Percentiles rank a stretch among this genome's conserved stretches.
Conservation (phyloP, 202 grass and related monocot genomes). For the Hordeum pubiflorum region DNA sequence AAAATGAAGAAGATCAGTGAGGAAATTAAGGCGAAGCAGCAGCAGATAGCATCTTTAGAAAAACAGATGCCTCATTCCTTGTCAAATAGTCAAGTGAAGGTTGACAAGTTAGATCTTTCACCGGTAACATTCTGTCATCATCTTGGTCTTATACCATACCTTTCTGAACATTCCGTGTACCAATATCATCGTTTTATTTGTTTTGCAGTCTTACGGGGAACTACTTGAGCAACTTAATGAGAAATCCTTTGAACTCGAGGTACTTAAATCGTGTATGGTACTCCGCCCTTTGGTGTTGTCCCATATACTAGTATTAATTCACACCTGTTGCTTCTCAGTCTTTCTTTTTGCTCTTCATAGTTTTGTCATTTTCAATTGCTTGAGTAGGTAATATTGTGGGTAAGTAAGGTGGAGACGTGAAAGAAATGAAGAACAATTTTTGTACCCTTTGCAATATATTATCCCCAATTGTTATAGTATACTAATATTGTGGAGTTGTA, state of each 20-base stretch:
- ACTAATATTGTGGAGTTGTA: background rate
- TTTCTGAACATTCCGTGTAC: conserved; percentile 16
- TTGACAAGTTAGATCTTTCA: conserved; percentile 52
- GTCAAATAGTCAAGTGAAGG: conserved; percentile 57
- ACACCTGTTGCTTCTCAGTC: background rate
- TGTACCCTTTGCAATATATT: background rate
- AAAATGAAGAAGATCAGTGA: conserved; percentile 83
- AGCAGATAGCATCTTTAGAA: conserved; percentile 84
- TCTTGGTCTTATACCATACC: background rate
- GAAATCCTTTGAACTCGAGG: conserved; percentile 96
- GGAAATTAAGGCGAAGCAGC: conserved; percentile 79
- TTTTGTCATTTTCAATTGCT: background rate
- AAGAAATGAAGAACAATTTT: conserved; percentile 5
- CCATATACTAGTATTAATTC: background rate
- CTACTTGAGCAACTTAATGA: conserved; percentile 90
- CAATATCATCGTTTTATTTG: conserved; percentile 13
- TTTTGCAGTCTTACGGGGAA: conserved; percentile 75
- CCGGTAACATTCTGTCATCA: conserved; percentile 46
- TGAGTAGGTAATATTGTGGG: conserved; percentile 6
- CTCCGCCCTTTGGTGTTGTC: background rate
- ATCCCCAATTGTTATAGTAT: background rate
- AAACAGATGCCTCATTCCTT: conserved; percentile 66
- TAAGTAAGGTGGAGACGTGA: background rate
- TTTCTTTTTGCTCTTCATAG: background rate
- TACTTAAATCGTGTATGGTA: conserved; percentile 31